Percentiles rank a stretch among this genome's conserved stretches.
These are phyloP conservation scores for Hibiscus trionum DNA, from an alignment of 345 rosid species.

Conservation along the genomic window DNA sequence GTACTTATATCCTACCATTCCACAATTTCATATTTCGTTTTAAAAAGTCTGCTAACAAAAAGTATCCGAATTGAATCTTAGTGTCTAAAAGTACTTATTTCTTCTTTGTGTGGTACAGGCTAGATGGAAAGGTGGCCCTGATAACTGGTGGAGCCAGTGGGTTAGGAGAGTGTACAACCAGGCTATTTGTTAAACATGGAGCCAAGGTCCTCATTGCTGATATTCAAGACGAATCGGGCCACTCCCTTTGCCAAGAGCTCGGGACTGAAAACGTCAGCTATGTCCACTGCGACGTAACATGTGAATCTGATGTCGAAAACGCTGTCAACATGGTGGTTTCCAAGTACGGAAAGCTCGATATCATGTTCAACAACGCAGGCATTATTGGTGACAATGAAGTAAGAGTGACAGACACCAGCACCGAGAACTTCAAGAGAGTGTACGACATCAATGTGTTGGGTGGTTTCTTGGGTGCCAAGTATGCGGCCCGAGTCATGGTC, in stretches of 20 bases:
- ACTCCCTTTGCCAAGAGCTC: not conserved
- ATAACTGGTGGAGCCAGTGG: conserved; percentile 20
- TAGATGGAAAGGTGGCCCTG: conserved; percentile 15
- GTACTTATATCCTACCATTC: not conserved
- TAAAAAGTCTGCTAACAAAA: not conserved
- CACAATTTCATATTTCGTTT: not conserved
- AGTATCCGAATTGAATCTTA: not conserved
- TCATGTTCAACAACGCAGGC: conserved; percentile 25
- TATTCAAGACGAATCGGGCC: conserved; percentile 21
- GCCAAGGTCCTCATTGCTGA: conserved; percentile 24
- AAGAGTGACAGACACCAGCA: not conserved
- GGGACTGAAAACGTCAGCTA: conserved; percentile 13
- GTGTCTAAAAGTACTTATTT: not conserved
- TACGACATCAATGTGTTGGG: conserved; percentile 16
- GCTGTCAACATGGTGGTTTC: conserved; percentile 15
- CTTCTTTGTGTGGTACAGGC: not conserved
- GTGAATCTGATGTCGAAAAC: conserved; percentile 18
- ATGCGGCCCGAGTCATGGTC: conserved; percentile 26
- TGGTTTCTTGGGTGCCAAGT: conserved; percentile 25
- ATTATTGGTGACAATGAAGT: not conserved
- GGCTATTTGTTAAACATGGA: conserved; percentile 17
- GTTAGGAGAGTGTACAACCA: conserved; percentile 11
- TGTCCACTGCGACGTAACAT: conserved; percentile 17
- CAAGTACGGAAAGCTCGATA: conserved; percentile 22
- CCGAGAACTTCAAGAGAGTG: conserved; percentile 12